phyloP scores from a whole-genome alignment of 306 rosid species.

The Trifolium subterraneum region DNA sequence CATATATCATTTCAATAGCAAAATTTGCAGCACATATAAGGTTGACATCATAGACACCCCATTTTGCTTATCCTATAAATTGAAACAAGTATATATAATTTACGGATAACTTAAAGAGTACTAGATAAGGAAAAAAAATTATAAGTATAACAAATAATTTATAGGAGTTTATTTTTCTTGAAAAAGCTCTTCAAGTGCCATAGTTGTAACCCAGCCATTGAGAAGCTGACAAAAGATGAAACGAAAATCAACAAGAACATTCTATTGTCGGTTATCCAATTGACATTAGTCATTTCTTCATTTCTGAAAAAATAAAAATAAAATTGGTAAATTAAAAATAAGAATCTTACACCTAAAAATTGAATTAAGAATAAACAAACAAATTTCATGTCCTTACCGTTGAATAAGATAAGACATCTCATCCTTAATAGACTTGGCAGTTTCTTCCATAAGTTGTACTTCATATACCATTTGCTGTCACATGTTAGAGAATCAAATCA shows the following conservation, averaged over 20 bases:
- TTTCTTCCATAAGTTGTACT: slow-evolving; percentile 53
- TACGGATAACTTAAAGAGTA: background rate
- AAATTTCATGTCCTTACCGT: slow-evolving; percentile 47
- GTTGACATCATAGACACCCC: too few relatives aligned
- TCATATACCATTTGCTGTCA: slow-evolving; percentile 59
- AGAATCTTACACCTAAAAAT: background rate
- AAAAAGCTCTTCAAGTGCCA: slow-evolving; percentile 80
- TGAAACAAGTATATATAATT: background rate
- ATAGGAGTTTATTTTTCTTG: slow-evolving; percentile 72
- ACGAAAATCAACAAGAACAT: slow-evolving; percentile 61
- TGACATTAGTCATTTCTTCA: slow-evolving; percentile 61
- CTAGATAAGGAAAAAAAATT: background rate
- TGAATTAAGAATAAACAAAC: background rate
- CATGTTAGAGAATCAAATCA: background rate
- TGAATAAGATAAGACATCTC: slow-evolving; percentile 66
- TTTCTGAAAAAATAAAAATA: slow-evolving; percentile 46
- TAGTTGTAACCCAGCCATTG: slow-evolving; percentile 69
- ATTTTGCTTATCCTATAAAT: too few relatives aligned
- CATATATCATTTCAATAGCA: too few relatives aligned
- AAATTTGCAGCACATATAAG: too few relatives aligned
- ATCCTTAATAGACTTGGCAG: slow-evolving; percentile 58
- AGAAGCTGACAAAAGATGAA: slow-evolving; percentile 60
- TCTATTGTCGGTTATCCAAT: slow-evolving; percentile 47
- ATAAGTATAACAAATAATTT: slow-evolving; percentile 33
- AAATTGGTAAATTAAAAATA: background rate